Evolutionary conservation across 208 protist genomes (phyloP), one percentile per base, ranked within the genome.

Genomic region (Hexamita inflata): DNA sequence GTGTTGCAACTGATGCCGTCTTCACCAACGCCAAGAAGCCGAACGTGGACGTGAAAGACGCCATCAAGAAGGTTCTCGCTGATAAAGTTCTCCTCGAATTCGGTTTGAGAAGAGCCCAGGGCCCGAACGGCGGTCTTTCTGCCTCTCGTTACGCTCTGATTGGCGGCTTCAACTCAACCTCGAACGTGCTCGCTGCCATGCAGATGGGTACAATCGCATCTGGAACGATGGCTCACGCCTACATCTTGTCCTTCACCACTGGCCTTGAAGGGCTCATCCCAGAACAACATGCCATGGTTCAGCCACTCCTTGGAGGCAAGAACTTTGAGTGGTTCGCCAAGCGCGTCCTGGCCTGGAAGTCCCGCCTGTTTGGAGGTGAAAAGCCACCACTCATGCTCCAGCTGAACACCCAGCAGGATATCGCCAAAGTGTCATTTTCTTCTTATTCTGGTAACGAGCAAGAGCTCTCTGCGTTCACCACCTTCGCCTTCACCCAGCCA

Each of bases 81-180:
- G 77, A 88, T 29, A 84, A 80, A 29, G 28, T 64, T 7, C 65
- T 93, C 35, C 58, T 94, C n/a, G 91, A 94, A 78, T 92, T 94
- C 80, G 91, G 91, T 39, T 75, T 92, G 9, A 73, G 91, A n/a
- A 62, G 91, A 24, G 91, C 91, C 1, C 91, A 92, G 66, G 88
- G 89, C 0, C 82, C 86, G 0, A 86, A 93, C 78, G 90, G 89
- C 0, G 89, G 76, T n/a, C 78, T 94, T 65, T 88, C 84, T 9
- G 90, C 89, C 0, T 90, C 88, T 0, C 60, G 85, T 24, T 94
- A 93, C 60, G 15, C 82, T 41, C 83, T 89, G 73, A 84, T 94
- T 29, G 90, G 90, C 42, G 90, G 90, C 29, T 92, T 89, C 62
- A 79, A 91, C 73, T 81, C 62, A 58, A 93, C 90, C 7, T 83